Base-by-base conservation (phyloP, 176 grass and related monocot species). In the Oryza punctata region DNA sequence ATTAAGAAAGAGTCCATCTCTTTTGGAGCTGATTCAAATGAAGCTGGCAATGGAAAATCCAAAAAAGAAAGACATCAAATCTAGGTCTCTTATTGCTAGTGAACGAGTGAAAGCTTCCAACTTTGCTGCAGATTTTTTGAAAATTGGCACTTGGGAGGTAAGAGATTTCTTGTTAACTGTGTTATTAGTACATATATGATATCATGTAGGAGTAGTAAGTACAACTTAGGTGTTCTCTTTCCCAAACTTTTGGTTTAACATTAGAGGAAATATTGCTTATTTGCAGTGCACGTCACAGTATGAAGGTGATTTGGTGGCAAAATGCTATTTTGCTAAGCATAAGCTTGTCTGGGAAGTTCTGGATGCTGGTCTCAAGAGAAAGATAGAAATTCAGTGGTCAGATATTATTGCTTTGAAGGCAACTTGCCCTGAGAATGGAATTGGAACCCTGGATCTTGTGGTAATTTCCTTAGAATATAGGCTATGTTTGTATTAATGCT, bases 111-210 rank as follows among this genome's bases (percentile, higher is more conserved):
- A 98, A 91, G 93, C 96, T 83, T 90, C 96, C 46, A 94, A 95
- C 54, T 98, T 98, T 89, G 76, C 83, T 37, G 87, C 81, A 49
- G 67, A 72, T 79, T 35, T 87, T 78, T 85, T 98, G 72, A 93
- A 82, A 76, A 98, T 98, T 75, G 96, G 96, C 47, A 83, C 30
- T 76, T 98, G 96, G 93, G 87, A 93, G 93, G 96, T 98, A 85
- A 88, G 24, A 33, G 63, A 38, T 69, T 76, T 74, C 10, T 6
- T 70, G 40, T 18, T 79, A 73, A 2, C 30, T 82, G 16, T 50
- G 21, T 67, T 84, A 38, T 67, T 84, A 38, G 7, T 38, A 38
- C 1, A 38, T 38, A 82, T 37, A 69, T 50, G 10, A 50, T 75
- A 69, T 10, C 28, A 16, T 40, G 1, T 43, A 41, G 27, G 6